Base-by-base conservation (phyloP, 2,329 filamentous ascomycete genomes). In the Fusarium pseudoanthophilum region DNA sequence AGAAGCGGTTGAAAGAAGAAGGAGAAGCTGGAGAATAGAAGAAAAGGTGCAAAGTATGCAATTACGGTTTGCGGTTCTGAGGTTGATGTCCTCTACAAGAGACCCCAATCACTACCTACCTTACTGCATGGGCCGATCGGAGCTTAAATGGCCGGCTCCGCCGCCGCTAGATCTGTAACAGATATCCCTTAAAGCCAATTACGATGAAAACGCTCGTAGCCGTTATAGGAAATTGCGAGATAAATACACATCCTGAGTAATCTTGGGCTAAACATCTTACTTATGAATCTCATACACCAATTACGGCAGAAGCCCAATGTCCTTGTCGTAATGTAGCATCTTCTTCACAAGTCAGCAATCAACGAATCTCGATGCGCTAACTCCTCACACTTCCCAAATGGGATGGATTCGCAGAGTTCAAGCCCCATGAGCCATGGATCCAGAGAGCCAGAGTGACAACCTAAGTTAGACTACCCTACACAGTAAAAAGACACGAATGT, bases 131-230 rank as follows among this genome's bases (percentile, higher is more conserved):
- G 58, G 60, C 57, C 45, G 62, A 56, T 67, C 67, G 71, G 71
- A 68, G 71, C 15, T 64, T 60, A 56, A 49, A 37, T 64, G 51
- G 62, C 71, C 71, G 71, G 53, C 46, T 56, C 28, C 67, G 62
- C 71, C 66, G 67, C 70, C 57, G 43, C 70, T 73, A 68, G 58
- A 48, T 60, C 36, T 45, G 24, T 61, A 28, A 20, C 20, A 51
- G 43, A 58, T 57, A 32, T 56, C 42, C 40, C 51, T 40, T 42
- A 7, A 56, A 64, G 40, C 42, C 24, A 51, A 30, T 28, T 58
- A 34, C 9, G 18, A 32, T 24, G 16, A n/a, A 51, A 51, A 51
- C 24, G n/a, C 18, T 57, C n/a, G 10, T 34, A 13, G 15, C 30
- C 30, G 18, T 28, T 21, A 37, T 39, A 28, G 13, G 11, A 21